A percentile compares a stretch with the other conserved stretches of the same genome.
Evolutionary conservation across 2,329 filamentous ascomycete species (phyloP).

Genomic region (Sporothrix brunneoviolacea): DNA sequence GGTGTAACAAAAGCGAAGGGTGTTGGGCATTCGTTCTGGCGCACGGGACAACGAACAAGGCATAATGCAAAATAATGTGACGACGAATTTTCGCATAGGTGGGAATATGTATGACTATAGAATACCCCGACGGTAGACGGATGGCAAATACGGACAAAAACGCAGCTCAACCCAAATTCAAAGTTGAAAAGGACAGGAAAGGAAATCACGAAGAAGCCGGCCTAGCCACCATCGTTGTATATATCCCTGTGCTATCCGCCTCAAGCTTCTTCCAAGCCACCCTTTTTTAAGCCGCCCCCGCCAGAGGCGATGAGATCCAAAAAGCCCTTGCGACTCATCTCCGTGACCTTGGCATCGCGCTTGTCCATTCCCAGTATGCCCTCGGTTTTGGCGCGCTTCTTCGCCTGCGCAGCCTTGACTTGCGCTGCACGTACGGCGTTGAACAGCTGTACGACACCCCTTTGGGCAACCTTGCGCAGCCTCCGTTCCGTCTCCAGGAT

Average conservation of each 20-base stretch:
- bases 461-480: constrained; percentile 79
- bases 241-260: background rate
- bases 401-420: constrained; percentile 75
- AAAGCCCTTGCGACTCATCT: constrained; percentile 97
- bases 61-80: background rate
- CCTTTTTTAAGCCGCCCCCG: constrained; percentile 53
- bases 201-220: no score
- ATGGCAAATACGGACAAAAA: background rate
- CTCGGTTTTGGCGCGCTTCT: constrained; percentile 59
- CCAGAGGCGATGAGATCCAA: constrained; percentile 75
- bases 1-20: background rate
- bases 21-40: background rate
- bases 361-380: constrained; percentile 73
- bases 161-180: background rate
- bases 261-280: constrained; percentile 40
- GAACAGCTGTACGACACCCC: constrained; percentile 92
- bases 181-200: no score
- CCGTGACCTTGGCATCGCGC: constrained; percentile 80
- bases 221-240: no score
- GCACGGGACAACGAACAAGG: no score
- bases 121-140: constrained; percentile 1
- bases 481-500: constrained; percentile 68
- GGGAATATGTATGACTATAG: background rate
- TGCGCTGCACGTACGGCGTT: constrained; percentile 92
- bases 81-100: no score